Evolutionary conservation across 2,329 filamentous ascomycete genomes (phyloP).

Genomic region (Calonectria henricotiae): DNA sequence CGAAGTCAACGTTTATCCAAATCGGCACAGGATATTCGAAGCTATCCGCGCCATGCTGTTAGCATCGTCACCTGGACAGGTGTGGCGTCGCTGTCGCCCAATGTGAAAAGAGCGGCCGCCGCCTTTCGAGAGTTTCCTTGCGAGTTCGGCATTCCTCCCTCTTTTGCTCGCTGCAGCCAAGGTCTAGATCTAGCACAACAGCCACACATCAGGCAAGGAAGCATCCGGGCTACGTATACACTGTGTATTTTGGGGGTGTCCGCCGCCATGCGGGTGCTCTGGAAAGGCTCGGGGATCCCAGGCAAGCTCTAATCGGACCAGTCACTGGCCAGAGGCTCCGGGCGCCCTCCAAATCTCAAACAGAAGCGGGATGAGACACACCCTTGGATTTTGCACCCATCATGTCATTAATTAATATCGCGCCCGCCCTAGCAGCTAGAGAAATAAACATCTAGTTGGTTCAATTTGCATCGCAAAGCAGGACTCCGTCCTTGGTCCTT

Average conservation of each 20-base stretch:
- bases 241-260: background rate
- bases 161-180: constrained; percentile 9
- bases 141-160: constrained; percentile 15
- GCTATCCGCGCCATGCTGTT: background rate
- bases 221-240: constrained; percentile 30
- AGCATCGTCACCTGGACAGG: background rate
- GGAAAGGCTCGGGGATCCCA: constrained; percentile 38
- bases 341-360: constrained; percentile 45
- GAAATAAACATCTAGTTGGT: constrained; percentile 15
- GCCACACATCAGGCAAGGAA: constrained; percentile 19
- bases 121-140: constrained; percentile 19
- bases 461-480: constrained; percentile 22
- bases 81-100: background rate
- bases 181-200: constrained; percentile 22
- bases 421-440: constrained; percentile 33
- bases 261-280: constrained; percentile 28
- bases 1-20: constrained; percentile 10
- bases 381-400: constrained; percentile 28
- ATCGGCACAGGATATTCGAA: constrained; percentile 9
- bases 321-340: constrained; percentile 37
- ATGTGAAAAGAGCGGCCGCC: background rate
- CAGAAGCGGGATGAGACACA: constrained; percentile 48
- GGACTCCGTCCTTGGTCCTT: background rate
- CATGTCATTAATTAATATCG: constrained; percentile 39
- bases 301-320: constrained; percentile 35